Conservation (phyloP, 768 basidiomycete species). For the Lactifluus piperatus region DNA sequence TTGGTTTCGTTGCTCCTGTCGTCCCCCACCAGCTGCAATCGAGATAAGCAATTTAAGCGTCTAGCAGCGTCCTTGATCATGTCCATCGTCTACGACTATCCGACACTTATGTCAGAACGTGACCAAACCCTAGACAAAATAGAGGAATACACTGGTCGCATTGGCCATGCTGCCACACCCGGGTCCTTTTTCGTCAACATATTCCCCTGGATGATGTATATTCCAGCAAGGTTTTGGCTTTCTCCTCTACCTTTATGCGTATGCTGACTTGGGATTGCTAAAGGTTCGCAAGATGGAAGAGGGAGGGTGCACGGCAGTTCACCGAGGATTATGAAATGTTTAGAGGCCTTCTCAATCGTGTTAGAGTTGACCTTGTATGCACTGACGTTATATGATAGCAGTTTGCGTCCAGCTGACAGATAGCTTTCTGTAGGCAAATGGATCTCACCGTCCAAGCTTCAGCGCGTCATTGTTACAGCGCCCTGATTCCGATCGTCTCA, state of each 20-base stretch:
- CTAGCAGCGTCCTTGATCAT: conserved; percentile 24
- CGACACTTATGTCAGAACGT: background rate
- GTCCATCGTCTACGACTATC: conserved; percentile 22
- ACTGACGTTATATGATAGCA: background rate
- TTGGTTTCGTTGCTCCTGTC: conserved; percentile 25
- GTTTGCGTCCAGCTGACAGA: background rate
- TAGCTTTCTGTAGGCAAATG: background rate
- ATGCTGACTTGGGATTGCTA: background rate
- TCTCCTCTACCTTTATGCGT: background rate
- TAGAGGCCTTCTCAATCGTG: background rate
- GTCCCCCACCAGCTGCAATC: conserved; percentile 22
- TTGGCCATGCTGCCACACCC: background rate
- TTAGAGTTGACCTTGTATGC: background rate
- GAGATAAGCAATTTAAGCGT: conserved; percentile 26
- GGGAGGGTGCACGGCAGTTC: background rate
- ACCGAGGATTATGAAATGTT: background rate
- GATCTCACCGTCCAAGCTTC: background rate
- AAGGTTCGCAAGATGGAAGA: conserved; percentile 6
- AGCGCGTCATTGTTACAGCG: background rate
- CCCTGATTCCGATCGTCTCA: background rate
- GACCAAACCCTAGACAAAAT: background rate
- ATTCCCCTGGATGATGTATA: too few relatives aligned
- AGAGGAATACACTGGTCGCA: background rate
- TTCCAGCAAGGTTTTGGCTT: background rate
- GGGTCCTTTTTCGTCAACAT: background rate